Evolutionary conservation across 495 filamentous ascomycete genomes (phyloP).

Genomic region (Rusavskia elegans): DNA sequence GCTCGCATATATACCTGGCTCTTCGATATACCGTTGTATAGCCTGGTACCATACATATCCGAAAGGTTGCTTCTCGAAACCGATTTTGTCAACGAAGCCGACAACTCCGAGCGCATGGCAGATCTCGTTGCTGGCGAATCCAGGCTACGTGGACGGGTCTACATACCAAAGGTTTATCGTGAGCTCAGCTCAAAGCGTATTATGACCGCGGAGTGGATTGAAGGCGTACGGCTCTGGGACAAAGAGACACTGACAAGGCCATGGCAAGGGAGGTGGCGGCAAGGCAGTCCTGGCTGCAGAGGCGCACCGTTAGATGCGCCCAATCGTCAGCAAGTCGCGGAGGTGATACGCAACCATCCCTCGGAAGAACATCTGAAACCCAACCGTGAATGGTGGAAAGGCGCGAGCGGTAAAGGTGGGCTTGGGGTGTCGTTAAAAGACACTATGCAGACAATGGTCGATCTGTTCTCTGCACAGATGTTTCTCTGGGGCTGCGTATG

Average conservation of each 20-base stretch:
- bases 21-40: slow-evolving; percentile 84
- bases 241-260: slow-evolving; percentile 54
- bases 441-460: slow-evolving; percentile 91
- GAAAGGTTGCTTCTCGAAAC: slow-evolving; percentile 82
- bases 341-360: slow-evolving; percentile 26
- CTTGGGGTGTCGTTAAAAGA: slow-evolving; percentile 67
- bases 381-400: slow-evolving; percentile 63
- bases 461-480: slow-evolving; percentile 90
- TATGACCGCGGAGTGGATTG: slow-evolving; percentile 95
- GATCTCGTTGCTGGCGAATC: slow-evolving; percentile 60
- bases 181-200: slow-evolving; percentile 72
- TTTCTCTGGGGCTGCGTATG: slow-evolving; percentile 78
- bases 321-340: slow-evolving; percentile 19
- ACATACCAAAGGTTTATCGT: slow-evolving; percentile 71
- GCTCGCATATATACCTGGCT: slow-evolving; percentile 57
- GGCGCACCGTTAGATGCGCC: slow-evolving; percentile 47
- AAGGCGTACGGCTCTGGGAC: slow-evolving; percentile 83
- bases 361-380: slow-evolving; percentile 51
- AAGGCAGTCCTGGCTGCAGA: slow-evolving; percentile 61
- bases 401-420: slow-evolving; percentile 50
- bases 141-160: slow-evolving; percentile 60
- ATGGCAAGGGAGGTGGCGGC: slow-evolving; percentile 62
- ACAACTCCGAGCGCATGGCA: slow-evolving; percentile 75
- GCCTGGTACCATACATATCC: slow-evolving; percentile 72
- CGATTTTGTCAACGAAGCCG: slow-evolving; percentile 82